These are phyloP conservation scores for Vitis hybrid DNA, from an alignment of 177 flowering plant species.

Conservation along the genomic window DNA sequence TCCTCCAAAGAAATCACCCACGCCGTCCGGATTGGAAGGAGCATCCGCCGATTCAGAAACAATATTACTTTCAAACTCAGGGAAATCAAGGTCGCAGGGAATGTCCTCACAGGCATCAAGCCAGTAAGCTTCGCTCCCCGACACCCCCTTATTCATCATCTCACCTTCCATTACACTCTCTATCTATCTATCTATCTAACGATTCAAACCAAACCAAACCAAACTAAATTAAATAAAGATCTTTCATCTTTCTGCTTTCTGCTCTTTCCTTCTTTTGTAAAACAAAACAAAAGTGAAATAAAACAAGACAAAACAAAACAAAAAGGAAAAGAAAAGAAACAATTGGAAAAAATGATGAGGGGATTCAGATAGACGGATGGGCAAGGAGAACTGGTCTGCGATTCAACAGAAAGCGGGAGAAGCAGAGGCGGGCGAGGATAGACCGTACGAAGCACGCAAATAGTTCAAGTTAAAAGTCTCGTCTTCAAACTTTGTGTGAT, in stretches of 20 bases:
- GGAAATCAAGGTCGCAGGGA: conserved; percentile 44
- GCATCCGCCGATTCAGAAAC: conserved; percentile 20
- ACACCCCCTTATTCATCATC: conserved; percentile 26
- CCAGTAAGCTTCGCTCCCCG: conserved; percentile 60
- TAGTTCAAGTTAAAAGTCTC: not conserved
- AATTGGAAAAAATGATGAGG: not conserved
- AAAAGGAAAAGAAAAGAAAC: not conserved
- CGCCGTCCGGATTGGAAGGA: conserved; percentile 14
- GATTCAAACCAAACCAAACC: not conserved
- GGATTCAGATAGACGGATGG: not conserved
- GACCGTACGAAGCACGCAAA: conserved; percentile 73
- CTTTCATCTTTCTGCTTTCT: too few relatives aligned
- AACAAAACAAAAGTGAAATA: not conserved
- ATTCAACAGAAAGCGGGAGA: too few relatives aligned
- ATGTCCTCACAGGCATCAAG: conserved; percentile 90
- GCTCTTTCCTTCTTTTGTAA: not conserved
- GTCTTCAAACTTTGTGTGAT: conserved; percentile 26
- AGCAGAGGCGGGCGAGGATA: conserved; percentile 43
- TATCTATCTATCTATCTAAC: not conserved
- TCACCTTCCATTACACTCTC: conserved; percentile 25
- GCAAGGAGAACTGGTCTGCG: not conserved
- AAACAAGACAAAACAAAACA: not conserved
- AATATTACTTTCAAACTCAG: conserved; percentile 37
- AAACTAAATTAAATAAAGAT: not conserved
- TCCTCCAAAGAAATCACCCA: conserved; percentile 58